These are phyloP conservation scores for Cruciata laevipes DNA, from an alignment of 257 asterid genomes.

Conservation along the genomic window DNA sequence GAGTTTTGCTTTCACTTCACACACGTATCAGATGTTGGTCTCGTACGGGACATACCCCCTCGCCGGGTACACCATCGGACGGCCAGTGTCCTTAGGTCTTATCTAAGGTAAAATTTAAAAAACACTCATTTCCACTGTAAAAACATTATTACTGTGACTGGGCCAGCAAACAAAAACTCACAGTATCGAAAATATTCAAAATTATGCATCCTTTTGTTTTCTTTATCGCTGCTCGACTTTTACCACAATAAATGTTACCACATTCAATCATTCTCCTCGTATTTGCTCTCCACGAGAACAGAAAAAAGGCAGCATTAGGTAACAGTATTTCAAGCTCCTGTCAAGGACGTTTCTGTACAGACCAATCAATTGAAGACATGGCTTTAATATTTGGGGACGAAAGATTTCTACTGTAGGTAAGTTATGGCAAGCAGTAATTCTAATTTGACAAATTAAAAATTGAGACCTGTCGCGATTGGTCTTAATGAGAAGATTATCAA, in stretches of 20 bases:
- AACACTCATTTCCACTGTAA: not conserved
- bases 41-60: conserved; percentile 26
- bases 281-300: not conserved
- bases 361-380: not conserved
- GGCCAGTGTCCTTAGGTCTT: conserved; percentile 16
- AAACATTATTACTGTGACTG: no score
- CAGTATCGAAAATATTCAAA: not conserved
- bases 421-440: no score
- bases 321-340: not conserved
- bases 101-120: no score
- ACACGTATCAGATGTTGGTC: conserved; percentile 24
- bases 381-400: no score
- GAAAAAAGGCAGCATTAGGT: not conserved
- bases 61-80: conserved; percentile 23
- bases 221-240: not conserved
- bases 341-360: conserved; percentile 10
- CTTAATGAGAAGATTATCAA: no score
- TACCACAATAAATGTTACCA: not conserved
- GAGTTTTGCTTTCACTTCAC: conserved; percentile 7
- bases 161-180: no score
- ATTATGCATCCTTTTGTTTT: not conserved
- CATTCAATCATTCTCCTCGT: conserved; percentile 5
- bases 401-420: no score
- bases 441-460: no score
- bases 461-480: no score